Conservation (phyloP, 2,329 filamentous ascomycete genomes). For the Aspergillus ibericus region DNA sequence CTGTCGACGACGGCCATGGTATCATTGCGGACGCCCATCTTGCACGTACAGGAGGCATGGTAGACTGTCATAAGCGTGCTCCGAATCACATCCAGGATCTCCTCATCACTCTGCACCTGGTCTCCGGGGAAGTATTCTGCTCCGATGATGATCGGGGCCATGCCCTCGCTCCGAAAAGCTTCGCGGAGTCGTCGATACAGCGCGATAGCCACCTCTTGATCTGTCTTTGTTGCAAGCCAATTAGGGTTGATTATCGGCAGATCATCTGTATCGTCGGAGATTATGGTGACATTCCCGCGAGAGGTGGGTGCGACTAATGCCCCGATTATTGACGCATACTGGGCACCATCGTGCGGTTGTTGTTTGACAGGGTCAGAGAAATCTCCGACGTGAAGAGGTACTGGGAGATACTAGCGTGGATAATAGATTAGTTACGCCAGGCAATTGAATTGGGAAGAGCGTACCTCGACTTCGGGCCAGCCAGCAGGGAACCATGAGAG, state of each 20-base stretch:
- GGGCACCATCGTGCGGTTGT: constrained; percentile 23
- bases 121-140: constrained; percentile 42
- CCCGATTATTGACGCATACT: constrained; percentile 31
- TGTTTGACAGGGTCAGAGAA: constrained; percentile 24
- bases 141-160: constrained; percentile 33
- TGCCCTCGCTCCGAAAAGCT: constrained; percentile 30
- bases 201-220: constrained; percentile 48
- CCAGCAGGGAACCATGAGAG: constrained; percentile 34
- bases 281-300: constrained; percentile 48
- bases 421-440: not conserved
- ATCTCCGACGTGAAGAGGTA: constrained; percentile 29
- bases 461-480: constrained; percentile 43
- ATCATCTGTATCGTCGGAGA: constrained; percentile 28
- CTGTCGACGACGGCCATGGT: constrained; percentile 35
- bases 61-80: constrained; percentile 33
- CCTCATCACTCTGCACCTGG: constrained; percentile 41
- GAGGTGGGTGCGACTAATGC: constrained; percentile 41
- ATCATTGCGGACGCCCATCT: constrained; percentile 32
- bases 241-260: constrained; percentile 49
- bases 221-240: constrained; percentile 46
- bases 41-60: constrained; percentile 33
- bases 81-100: constrained; percentile 43
- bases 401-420: constrained; percentile 27
- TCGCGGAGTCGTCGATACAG: constrained; percentile 46
- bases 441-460: not conserved